Conservation (phyloP, 1,284 basidiomycete genomes). For the Ceratobasidium sp. region DNA sequence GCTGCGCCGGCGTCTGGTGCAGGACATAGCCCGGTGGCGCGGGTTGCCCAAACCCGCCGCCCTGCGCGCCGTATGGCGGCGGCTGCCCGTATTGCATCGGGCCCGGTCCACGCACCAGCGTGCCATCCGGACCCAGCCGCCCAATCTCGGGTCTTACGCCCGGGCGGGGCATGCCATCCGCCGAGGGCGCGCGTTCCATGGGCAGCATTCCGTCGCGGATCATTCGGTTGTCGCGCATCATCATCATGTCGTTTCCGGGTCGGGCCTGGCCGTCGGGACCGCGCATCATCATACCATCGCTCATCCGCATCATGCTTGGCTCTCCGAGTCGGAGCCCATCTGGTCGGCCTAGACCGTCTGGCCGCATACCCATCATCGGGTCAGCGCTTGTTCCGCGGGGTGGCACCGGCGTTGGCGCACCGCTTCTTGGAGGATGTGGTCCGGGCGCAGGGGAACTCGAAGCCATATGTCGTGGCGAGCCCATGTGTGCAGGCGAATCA, state of each 20-base stretch:
- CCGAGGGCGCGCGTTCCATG: conserved; percentile 36
- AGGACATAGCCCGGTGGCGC: conserved; percentile 18
- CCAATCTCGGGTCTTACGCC: conserved; percentile 29
- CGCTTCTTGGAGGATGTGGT: conserved; percentile 21
- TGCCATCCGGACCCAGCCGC: conserved; percentile 30
- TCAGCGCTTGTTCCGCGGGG: conserved; percentile 30
- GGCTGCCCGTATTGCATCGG: conserved; percentile 20
- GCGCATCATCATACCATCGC: conserved; percentile 17
- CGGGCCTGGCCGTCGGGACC: conserved; percentile 21
- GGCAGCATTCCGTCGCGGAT: conserved; percentile 22
- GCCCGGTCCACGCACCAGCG: conserved; percentile 16
- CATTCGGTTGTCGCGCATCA: conserved; percentile 21
- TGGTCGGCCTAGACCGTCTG: conserved; percentile 7
- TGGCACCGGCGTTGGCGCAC: conserved; percentile 33
- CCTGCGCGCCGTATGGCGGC: conserved; percentile 28
- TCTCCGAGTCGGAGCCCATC: neutral
- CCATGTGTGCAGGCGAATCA: conserved; percentile 32
- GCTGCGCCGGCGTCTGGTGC: conserved; percentile 33
- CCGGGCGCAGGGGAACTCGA: conserved; percentile 36
- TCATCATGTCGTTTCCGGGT: conserved; percentile 31
- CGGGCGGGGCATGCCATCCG: conserved; percentile 30
- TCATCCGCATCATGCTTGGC: conserved; percentile 20
- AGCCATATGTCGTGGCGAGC: conserved; percentile 30
- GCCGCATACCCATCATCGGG: conserved; percentile 36
- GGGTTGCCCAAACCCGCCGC: conserved; percentile 4